Conservation (phyloP, 1,139 yeast genomes). For the Lodderomyces pseudojiufengensis region DNA sequence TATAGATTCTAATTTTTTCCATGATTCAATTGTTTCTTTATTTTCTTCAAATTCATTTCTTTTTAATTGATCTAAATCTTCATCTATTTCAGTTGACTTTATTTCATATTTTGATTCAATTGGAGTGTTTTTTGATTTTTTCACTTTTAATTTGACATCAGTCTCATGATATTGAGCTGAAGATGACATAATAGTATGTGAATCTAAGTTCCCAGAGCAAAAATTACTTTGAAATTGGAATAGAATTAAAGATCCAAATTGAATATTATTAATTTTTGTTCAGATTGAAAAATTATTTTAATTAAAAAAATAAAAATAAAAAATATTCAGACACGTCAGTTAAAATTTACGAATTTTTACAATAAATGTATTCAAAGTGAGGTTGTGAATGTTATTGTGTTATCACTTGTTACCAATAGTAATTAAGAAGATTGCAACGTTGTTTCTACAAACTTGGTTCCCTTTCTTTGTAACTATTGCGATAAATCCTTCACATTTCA, state of each 20-base stretch:
- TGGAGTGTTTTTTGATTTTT: conserved; percentile 2
- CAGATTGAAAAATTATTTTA: conserved; percentile 5
- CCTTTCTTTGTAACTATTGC: too few species aligned
- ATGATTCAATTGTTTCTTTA: conserved; percentile 30
- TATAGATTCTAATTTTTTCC: conserved; percentile 30
- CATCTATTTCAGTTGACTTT: conserved; percentile 15
- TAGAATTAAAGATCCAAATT: too few species aligned
- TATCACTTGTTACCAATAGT: too few species aligned
- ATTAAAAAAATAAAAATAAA: conserved; percentile 7
- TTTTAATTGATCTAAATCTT: conserved; percentile 22
- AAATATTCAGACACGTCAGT: conserved; percentile 2
- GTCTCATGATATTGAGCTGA: conserved; percentile 23
- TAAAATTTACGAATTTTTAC: too few species aligned
- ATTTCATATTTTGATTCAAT: conserved; percentile 12
- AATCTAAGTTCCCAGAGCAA: neutral
- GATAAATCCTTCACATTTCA: too few species aligned
- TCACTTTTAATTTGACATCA: conserved; percentile 10
- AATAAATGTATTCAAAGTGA: too few species aligned
- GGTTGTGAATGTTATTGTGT: too few species aligned
- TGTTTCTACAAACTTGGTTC: too few species aligned
- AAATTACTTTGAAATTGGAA: neutral
- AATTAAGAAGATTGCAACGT: too few species aligned
- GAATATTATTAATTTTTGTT: too few species aligned
- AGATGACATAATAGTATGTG: conserved; percentile 27
- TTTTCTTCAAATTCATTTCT: conserved; percentile 28